A percentile compares a stretch with the other conserved stretches of the same genome.
phyloP scores from a whole-genome alignment of 164 flowering plant species.

The Chloranthus sessilifolius region DNA sequence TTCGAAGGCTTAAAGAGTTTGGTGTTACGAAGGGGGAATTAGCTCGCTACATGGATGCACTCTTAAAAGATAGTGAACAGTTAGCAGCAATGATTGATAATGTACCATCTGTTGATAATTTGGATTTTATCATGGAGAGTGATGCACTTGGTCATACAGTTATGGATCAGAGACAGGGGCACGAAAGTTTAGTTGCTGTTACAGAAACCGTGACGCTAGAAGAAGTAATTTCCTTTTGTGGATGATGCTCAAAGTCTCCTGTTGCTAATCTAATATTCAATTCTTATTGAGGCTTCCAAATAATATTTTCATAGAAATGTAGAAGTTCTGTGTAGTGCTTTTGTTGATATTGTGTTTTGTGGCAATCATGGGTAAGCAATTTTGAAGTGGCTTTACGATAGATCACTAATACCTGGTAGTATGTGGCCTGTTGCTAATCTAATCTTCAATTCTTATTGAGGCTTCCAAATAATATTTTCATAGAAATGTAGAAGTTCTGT shows the following conservation, averaged over 20 bases:
- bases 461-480: too few relatives aligned
- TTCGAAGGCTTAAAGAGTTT: constrained; percentile 93
- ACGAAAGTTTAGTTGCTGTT: constrained; percentile 82
- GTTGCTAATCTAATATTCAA: not conserved
- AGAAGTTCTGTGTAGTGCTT: too few relatives aligned
- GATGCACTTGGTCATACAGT: constrained; percentile 95
- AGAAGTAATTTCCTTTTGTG: constrained; percentile 59
- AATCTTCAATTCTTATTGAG: too few relatives aligned
- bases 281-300: too few relatives aligned
- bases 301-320: too few relatives aligned
- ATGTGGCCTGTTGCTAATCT: too few relatives aligned
- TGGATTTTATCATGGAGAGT: constrained; percentile 97
- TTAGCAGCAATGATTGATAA: constrained; percentile 98
- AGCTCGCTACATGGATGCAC: constrained; percentile 92
- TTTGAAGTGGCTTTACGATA: too few relatives aligned
- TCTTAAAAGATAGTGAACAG: constrained; percentile 97
- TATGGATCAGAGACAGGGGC: constrained; percentile 99
- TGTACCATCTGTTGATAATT: constrained; percentile 91
- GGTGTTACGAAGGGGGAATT: constrained; percentile 98
- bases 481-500: too few relatives aligned
- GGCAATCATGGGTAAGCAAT: too few relatives aligned
- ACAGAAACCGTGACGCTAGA: constrained; percentile 92
- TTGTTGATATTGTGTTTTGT: too few relatives aligned
- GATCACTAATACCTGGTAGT: too few relatives aligned
- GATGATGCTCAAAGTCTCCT: not conserved